Evolutionary conservation across 495 filamentous ascomycete species (phyloP), one percentile per base, ranked within the genome.

Genomic region (Eremomyces bilateralis): DNA sequence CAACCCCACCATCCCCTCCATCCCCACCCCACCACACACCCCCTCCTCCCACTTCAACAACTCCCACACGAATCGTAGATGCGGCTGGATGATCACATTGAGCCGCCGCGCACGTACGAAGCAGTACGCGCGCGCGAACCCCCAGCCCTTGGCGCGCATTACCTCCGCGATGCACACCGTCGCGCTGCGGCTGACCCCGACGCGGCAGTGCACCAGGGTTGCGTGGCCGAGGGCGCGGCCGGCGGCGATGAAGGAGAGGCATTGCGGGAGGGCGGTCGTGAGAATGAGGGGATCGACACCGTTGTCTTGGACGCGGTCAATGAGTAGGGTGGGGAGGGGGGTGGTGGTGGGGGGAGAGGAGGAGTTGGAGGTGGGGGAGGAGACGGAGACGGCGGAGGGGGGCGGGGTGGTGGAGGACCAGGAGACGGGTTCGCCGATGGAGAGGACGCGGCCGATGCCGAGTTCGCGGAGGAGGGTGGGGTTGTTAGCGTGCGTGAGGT

Each of bases 131-230:
- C 80, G 65, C 12, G 88, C 81, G 48, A 94, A 92, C 2, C 81
- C 88, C 31, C 94, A 58, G 19, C 68, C 60, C 20, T 76, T 49
- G 4, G 71, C 60, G 10, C 73, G 67, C 88, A 97, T 97, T 15
- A 95, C 85, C 54, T 94, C 84, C 21, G 88, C 88, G 47, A 97
- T 95, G 57, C 88, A 95, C 49, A 97, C 93, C 4, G 88, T 97
- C 15, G 88, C 88, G 32, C 78, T 85, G 39, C 88, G 65, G 15
- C 83, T 93, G 39, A 97, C 88, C 31, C 88, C 88, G 29, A 97
- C 88, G 10, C 90, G 74, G 52, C 88, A 97, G 53, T 97, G 88
- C 18, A 97, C 88, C 30, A 97, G 62, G 1, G 88, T 93, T n/a
- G 85, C 82, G 3, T 66, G 75, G 15, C 70, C 68, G 28, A 79